Conservation (phyloP, 2,329 filamentous ascomycete species). For the Teratosphaeria epicoccoides region DNA sequence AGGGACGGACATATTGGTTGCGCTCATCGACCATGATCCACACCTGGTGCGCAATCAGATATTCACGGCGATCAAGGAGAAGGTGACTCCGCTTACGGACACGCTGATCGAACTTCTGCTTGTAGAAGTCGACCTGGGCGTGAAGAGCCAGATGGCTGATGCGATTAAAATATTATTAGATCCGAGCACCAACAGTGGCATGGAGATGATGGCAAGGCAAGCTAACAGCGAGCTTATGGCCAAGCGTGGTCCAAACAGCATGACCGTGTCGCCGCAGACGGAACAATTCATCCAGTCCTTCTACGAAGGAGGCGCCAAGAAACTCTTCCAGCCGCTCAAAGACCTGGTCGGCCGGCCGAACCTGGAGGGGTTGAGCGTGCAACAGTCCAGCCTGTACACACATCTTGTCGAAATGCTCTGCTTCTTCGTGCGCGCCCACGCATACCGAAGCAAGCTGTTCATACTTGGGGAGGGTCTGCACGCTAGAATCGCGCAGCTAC, state of each 20-base stretch:
- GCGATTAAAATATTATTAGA: constrained; percentile 90
- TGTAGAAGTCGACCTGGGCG: constrained; percentile 82
- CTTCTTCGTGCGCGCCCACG: constrained; percentile 86
- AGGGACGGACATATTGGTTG: constrained; percentile 85
- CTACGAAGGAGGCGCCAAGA: constrained; percentile 67
- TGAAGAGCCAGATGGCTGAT: constrained; percentile 92
- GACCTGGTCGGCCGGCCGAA: constrained; percentile 62
- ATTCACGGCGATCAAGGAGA: constrained; percentile 82
- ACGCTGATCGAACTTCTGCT: constrained; percentile 85
- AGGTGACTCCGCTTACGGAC: constrained; percentile 75
- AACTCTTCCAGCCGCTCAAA: constrained; percentile 77
- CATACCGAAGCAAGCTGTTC: constrained; percentile 77
- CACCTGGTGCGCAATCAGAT: constrained; percentile 89
- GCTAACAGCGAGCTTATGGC: constrained; percentile 58
- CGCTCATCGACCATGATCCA: constrained; percentile 90
- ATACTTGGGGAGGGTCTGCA: constrained; percentile 70
- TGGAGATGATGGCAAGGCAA: constrained; percentile 41
- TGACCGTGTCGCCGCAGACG: constrained; percentile 50
- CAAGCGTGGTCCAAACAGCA: constrained; percentile 36
- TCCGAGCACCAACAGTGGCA: constrained; percentile 50
- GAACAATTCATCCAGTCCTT: constrained; percentile 79
- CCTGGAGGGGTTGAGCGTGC: constrained; percentile 48
- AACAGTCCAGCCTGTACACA: constrained; percentile 80
- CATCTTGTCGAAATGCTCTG: constrained; percentile 88
- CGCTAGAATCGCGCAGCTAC: constrained; percentile 68